These are phyloP conservation scores for Hypoxylon intermedium DNA, from an alignment of 495 filamentous ascomycete genomes.

Conservation along the genomic window DNA sequence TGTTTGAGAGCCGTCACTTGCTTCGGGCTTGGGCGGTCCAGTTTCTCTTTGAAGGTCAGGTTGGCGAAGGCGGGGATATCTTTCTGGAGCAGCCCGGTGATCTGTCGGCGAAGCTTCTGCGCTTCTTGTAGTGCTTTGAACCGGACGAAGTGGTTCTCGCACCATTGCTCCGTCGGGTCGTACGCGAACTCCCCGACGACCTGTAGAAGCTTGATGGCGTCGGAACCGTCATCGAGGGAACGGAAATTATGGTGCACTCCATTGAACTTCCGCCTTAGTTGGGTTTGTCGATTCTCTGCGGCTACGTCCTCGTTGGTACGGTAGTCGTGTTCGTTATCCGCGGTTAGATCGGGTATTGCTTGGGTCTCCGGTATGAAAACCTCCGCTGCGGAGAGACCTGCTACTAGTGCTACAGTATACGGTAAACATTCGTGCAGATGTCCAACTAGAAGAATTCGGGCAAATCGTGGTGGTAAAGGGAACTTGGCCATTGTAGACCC, in stretches of 20 bases:
- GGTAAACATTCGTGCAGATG: slow-evolving; percentile 82
- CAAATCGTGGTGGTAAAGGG: slow-evolving; percentile 87
- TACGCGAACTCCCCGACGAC: slow-evolving; percentile 84
- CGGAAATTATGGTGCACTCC: slow-evolving; percentile 79
- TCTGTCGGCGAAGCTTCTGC: slow-evolving; percentile 78
- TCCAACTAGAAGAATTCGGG: slow-evolving; percentile 87
- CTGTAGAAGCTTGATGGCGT: slow-evolving; percentile 89
- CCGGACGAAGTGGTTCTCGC: slow-evolving; percentile 80
- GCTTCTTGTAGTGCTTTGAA: slow-evolving; percentile 87
- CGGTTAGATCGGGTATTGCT: slow-evolving; percentile 60
- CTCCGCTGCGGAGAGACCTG: slow-evolving; percentile 85
- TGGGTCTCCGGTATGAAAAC: slow-evolving; percentile 87
- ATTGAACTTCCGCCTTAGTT: slow-evolving; percentile 73
- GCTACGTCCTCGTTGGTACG: slow-evolving; percentile 71
- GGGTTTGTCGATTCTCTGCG: slow-evolving; percentile 70
- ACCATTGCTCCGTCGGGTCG: slow-evolving; percentile 72
- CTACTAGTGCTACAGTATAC: slow-evolving; percentile 87
- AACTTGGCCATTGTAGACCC: slow-evolving; percentile 85
- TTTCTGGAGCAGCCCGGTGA: slow-evolving; percentile 77
- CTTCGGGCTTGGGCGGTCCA: slow-evolving; percentile 72
- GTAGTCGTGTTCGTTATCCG: slow-evolving; percentile 54
- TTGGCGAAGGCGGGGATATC: slow-evolving; percentile 74
- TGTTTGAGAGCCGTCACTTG: slow-evolving; percentile 86
- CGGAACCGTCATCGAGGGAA: slow-evolving; percentile 79
- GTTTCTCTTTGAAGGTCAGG: slow-evolving; percentile 62